Evolutionary conservation across 306 rosid genomes (phyloP).

Genomic region (Cucurbita pepo): DNA sequence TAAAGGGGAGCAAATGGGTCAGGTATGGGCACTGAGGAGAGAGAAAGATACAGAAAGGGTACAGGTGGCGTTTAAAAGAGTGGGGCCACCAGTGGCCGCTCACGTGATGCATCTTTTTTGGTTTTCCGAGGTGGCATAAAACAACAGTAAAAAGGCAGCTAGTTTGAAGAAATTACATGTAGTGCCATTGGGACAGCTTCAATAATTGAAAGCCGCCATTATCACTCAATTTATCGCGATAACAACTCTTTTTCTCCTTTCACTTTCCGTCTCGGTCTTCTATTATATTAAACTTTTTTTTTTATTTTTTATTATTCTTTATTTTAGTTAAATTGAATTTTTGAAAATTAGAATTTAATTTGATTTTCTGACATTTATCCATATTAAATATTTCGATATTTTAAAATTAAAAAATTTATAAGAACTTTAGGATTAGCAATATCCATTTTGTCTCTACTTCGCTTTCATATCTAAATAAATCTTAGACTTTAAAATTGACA

Average conservation of each 20-base stretch:
- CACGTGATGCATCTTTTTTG: not conserved
- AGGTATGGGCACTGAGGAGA: not conserved
- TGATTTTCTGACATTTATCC: too few species aligned
- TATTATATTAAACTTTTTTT: too few species aligned
- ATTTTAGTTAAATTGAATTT: too few species aligned
- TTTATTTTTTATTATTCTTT: too few species aligned
- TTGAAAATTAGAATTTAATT: too few species aligned
- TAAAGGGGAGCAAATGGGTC: not conserved
- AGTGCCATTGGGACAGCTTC: not conserved
- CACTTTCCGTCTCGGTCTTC: not conserved
- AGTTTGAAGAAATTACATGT: not conserved
- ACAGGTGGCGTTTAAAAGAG: not conserved
- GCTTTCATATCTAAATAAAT: not conserved
- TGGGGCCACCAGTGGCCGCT: not conserved
- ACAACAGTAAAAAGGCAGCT: not conserved
- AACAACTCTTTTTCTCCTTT: not conserved
- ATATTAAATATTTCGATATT: too few species aligned
- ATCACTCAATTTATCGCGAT: not conserved
- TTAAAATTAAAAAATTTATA: too few species aligned
- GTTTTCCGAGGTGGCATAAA: not conserved
- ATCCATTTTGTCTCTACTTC: not conserved
- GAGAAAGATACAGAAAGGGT: not conserved
- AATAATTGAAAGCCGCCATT: not conserved
- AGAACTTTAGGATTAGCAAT: too few species aligned
- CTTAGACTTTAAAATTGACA: too few species aligned